A percentile compares a stretch with the other conserved stretches of the same genome.
Conservation (phyloP, 208 protist species). For the Leishmania lainsoni region DNA sequence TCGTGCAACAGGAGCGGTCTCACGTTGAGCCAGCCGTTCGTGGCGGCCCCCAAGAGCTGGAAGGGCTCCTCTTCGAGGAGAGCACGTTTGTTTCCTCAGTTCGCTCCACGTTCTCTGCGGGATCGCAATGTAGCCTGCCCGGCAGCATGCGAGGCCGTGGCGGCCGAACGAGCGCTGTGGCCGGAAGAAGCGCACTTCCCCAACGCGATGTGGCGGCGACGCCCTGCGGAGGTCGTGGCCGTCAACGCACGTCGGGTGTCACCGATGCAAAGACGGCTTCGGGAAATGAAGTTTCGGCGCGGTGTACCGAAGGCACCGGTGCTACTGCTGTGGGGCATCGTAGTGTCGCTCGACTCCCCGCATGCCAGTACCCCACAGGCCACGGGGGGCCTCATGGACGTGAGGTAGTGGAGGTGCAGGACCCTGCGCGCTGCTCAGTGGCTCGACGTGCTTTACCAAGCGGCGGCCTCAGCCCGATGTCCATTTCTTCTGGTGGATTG, state of each 20-base stretch:
- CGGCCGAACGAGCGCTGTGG: not conserved
- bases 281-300: too few species aligned
- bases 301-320: not conserved
- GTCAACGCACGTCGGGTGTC: not conserved
- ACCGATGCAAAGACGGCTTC: not conserved
- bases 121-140: conserved; percentile 5
- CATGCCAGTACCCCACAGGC: not conserved
- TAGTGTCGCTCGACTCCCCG: not conserved
- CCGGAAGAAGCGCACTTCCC: not conserved
- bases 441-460: not conserved
- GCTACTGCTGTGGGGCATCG: not conserved
- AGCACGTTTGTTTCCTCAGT: conserved; percentile 60
- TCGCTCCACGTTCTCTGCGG: conserved; percentile 33
- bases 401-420: not conserved
- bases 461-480: not conserved
- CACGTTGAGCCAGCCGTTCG: conserved; percentile 42
- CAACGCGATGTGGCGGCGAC: not conserved
- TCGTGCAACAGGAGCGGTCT: conserved; percentile 60
- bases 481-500: not conserved
- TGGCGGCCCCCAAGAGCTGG: conserved; percentile 44
- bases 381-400: not conserved
- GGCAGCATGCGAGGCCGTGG: conserved; percentile 6
- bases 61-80: conserved; percentile 55
- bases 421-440: not conserved
- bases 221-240: not conserved